A percentile compares a stretch with the other conserved stretches of the same genome.
Conservation (phyloP, 768 basidiomycete genomes). For the Lepiota brunneoincarnata region DNA sequence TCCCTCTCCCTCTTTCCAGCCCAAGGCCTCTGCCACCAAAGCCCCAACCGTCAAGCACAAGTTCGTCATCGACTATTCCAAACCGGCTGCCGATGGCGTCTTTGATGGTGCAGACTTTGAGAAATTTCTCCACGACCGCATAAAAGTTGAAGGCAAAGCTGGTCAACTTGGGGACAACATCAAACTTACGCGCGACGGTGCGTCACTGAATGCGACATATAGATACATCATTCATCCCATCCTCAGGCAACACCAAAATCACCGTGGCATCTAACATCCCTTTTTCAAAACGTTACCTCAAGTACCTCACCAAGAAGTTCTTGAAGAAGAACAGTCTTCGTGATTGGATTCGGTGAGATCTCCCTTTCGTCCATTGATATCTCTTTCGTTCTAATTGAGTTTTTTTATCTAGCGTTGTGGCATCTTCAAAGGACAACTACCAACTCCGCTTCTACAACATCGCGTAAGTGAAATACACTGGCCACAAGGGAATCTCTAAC, state of each 20-base stretch:
- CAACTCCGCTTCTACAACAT: constrained; percentile 95
- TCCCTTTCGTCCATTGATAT: background rate
- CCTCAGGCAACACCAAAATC: constrained; percentile 73
- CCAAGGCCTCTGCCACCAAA: constrained; percentile 58
- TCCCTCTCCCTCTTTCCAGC: constrained; percentile 39
- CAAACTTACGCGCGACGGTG: constrained; percentile 85
- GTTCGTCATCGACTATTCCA: constrained; percentile 80
- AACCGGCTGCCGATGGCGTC: constrained; percentile 61
- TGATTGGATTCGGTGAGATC: constrained; percentile 87
- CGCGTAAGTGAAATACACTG: constrained; percentile 48
- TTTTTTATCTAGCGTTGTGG: constrained; percentile 65
- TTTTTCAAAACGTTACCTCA: constrained; percentile 96
- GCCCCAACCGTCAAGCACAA: constrained; percentile 56
- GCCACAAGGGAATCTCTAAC: constrained; percentile 11
- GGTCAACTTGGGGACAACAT: constrained; percentile 90
- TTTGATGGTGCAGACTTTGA: constrained; percentile 62
- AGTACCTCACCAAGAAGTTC: constrained; percentile 99
- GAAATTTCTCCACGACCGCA: constrained; percentile 92
- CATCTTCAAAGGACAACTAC: constrained; percentile 90
- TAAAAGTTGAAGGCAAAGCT: constrained; percentile 90
- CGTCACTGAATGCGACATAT: constrained; percentile 20
- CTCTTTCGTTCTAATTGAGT: constrained; percentile 9
- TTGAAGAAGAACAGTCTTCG: constrained; percentile 96
- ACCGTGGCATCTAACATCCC: constrained; percentile 83
- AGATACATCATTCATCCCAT: background rate